These are phyloP conservation scores for Penicillium steckii DNA, from an alignment of 495 filamentous ascomycete genomes.

Conservation along the genomic window DNA sequence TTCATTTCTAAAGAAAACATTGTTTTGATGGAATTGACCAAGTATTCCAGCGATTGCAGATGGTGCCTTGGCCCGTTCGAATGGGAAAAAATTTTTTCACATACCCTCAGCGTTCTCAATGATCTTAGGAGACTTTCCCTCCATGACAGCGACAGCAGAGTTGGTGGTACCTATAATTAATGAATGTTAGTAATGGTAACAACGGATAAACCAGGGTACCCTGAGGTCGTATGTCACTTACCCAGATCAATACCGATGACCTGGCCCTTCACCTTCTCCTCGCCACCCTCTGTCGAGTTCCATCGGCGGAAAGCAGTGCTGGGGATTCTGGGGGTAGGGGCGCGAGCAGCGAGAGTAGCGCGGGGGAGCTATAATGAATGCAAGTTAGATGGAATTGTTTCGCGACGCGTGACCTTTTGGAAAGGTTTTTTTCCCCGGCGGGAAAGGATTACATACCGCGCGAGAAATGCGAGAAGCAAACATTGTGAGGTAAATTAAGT, in stretches of 20 bases:
- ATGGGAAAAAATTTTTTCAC: constrained; percentile 30
- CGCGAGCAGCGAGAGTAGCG: constrained; percentile 48
- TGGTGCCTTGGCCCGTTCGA: constrained; percentile 10
- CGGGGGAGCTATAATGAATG: constrained; percentile 38
- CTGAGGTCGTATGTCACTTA: constrained; percentile 51
- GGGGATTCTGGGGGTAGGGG: constrained; percentile 55
- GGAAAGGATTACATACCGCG: constrained; percentile 63
- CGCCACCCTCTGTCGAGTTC: constrained; percentile 79
- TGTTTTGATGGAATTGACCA: background rate
- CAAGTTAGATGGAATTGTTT: constrained; percentile 21
- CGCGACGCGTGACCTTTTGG: constrained; percentile 16
- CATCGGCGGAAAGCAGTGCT: constrained; percentile 65
- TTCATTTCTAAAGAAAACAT: background rate
- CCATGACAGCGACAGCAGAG: constrained; percentile 96
- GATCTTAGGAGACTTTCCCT: constrained; percentile 91
- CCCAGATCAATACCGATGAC: constrained; percentile 99
- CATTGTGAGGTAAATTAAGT: constrained; percentile 48
- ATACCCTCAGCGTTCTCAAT: constrained; percentile 96
- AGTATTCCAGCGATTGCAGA: background rate
- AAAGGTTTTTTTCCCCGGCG: constrained; percentile 3
- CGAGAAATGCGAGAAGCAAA: constrained; percentile 54
- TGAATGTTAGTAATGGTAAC: constrained; percentile 27
- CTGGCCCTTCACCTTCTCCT: constrained; percentile 87
- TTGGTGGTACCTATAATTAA: constrained; percentile 79
- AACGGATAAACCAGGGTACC: no score